A percentile compares a stretch with the other conserved stretches of the same genome.
These are phyloP conservation scores for Fusarium newnesense DNA, from an alignment of 2,329 filamentous ascomycete genomes.

Conservation along the genomic window DNA sequence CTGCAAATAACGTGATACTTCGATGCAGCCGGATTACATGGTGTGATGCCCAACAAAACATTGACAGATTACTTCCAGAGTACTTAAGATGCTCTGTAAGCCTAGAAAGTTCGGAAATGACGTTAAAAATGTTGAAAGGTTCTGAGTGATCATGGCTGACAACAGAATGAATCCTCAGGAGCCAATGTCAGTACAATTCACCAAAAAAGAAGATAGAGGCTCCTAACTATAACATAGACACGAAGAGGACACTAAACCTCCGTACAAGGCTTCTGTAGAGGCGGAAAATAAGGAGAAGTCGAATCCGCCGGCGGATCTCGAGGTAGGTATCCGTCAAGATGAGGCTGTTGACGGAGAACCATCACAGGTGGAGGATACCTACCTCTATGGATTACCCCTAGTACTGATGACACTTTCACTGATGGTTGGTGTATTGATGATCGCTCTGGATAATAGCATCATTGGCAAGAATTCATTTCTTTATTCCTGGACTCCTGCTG, in stretches of 20 bases:
- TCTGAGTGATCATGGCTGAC: neutral
- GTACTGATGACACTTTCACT: constrained; percentile 32
- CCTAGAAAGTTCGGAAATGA: rapidly evolving
- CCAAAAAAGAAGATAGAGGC: rapidly evolving
- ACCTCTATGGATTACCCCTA: constrained; percentile 25
- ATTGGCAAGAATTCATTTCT: constrained; percentile 1
- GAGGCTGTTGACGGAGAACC: neutral
- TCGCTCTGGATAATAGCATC: constrained; percentile 40
- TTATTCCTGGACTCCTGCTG: rapidly evolving
- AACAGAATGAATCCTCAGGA: neutral
- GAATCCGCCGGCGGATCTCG: neutral
- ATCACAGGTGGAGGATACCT: neutral
- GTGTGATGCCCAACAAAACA: neutral
- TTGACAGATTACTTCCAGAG: too few species aligned
- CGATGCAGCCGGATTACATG: neutral
- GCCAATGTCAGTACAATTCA: neutral
- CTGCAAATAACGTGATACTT: neutral
- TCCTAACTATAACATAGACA: neutral
- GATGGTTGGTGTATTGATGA: constrained; percentile 34
- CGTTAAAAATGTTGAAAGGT: rapidly evolving
- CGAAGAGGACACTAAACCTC: rapidly evolving
- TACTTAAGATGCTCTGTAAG: neutral
- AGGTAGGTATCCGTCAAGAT: neutral
- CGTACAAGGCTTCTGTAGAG: rapidly evolving
- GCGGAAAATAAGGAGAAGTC: neutral